Evolutionary conservation across 306 rosid genomes (phyloP), one percentile per base, ranked within the genome.

Genomic region (Bauhinia variegata): DNA sequence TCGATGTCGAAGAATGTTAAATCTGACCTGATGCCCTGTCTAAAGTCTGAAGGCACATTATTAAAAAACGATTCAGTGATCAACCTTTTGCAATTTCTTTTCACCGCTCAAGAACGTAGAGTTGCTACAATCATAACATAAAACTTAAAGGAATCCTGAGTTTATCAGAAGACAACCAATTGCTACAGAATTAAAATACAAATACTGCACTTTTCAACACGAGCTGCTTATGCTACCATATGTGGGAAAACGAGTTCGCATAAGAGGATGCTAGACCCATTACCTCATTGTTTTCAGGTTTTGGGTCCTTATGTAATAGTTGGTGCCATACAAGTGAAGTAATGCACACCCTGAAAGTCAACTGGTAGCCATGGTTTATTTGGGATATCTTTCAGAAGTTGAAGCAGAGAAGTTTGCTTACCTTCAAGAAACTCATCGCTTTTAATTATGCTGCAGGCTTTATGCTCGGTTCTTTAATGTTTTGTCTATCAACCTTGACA

Each of bases 401-500:
- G 67, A 46, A 46, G 59, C 67, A 61, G 32, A 47, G 4, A 73
- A 54, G 52, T 32, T 36, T 33, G 38, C 0, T 59, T 53, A 1
- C 60, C 39, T 50, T 32, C 48, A 37, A 34, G 10, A 55, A 57
- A 41, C 63, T 68, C 70, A 63, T 55, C 56, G 28, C 28, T 23
- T 62, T 73, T 41, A 18, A 77, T 7, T 54, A 68, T 60, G 52
- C 61, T 52, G 11, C 53, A 12, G 37, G 13, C 38, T 62, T 73
- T 63, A 39, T 28, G n/a, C 63, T 34, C 59, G 11, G 51, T 34
- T 46, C 65, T 56, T 51, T 44, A 6, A 46, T 31, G 18, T 39
- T 63, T 43, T 65, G 48, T 34, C 56, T 71, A 36, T 31, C 68
- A 10, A 17, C n/a, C 59, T 78, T 73, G 59, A 19, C 61, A 60